Percentiles rank a stretch among this genome's conserved stretches.
phyloP scores from a whole-genome alignment of 345 rosid species.

The Crucihimalaya himalaica region DNA sequence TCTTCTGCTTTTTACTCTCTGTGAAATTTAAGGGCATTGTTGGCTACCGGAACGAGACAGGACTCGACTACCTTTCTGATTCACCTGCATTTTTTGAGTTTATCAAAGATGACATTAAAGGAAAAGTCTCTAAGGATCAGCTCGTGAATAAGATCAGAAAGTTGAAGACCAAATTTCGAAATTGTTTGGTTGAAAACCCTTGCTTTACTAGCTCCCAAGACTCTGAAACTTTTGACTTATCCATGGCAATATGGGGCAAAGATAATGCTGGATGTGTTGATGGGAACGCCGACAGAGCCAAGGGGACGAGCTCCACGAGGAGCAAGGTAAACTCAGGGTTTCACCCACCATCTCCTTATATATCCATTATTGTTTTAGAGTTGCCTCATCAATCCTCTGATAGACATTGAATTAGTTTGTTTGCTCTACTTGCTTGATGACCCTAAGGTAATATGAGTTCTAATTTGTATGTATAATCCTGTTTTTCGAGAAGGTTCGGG shows the following conservation, averaged over 20 bases:
- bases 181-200: not conserved
- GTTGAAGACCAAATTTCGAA: constrained; percentile 16
- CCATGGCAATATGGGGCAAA: constrained; percentile 22
- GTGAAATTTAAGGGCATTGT: constrained; percentile 23
- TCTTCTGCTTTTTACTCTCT: not conserved
- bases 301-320: not conserved
- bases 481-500: not conserved
- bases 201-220: constrained; percentile 7
- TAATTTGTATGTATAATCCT: not conserved
- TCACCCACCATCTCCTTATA: not conserved
- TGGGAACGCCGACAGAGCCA: not conserved
- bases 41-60: constrained; percentile 6
- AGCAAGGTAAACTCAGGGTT: not conserved
- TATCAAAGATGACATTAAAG: not conserved
- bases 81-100: not conserved
- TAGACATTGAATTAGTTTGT: not conserved
- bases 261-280: not conserved
- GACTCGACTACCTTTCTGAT: not conserved
- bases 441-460: not conserved
- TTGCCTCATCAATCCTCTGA: not conserved
- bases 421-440: not conserved
- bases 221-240: constrained; percentile 5
- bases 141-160: constrained; percentile 16
- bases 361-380: not conserved
- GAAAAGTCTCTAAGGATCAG: constrained; percentile 12